These are phyloP conservation scores for Pythium diclinum DNA, from an alignment of 352 stramenopile species.

Conservation along the genomic window DNA sequence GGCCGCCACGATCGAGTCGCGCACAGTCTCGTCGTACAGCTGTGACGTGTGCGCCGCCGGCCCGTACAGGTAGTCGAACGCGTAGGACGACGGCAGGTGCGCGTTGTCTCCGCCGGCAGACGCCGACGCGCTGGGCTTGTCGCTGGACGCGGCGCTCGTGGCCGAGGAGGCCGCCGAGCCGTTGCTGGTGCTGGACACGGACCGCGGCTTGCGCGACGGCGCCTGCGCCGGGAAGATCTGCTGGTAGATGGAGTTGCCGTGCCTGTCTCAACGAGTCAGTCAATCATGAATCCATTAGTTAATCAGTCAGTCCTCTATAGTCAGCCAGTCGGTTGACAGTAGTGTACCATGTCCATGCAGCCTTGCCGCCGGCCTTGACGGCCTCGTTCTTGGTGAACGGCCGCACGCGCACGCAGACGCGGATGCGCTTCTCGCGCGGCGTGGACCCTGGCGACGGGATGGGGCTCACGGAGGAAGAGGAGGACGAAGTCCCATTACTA, in stretches of 20 bases:
- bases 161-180: constrained; percentile 6
- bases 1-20: constrained; percentile 65
- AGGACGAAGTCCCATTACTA: not conserved
- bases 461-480: constrained; percentile 5
- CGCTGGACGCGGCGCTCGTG: not conserved
- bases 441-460: not conserved
- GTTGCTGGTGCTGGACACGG: not conserved
- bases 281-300: not conserved
- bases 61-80: constrained; percentile 87
- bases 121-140: not conserved
- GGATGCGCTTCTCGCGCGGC: constrained; percentile 64
- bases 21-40: constrained; percentile 84
- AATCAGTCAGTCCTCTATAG: too few relatives aligned
- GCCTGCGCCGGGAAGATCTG: constrained; percentile 76
- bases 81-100: constrained; percentile 69
- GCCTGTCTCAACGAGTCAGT: constrained; percentile 32
- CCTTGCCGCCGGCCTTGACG: constrained; percentile 64
- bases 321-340: not conserved
- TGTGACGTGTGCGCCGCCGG: constrained; percentile 59
- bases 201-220: constrained; percentile 17
- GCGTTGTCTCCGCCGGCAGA: constrained; percentile 13
- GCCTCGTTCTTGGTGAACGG: constrained; percentile 76
- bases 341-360: constrained; percentile 75
- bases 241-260: constrained; percentile 88
- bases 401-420: constrained; percentile 71